Conservation (phyloP, 2,329 filamentous ascomycete species). For the Aspergillus arachidicola region DNA sequence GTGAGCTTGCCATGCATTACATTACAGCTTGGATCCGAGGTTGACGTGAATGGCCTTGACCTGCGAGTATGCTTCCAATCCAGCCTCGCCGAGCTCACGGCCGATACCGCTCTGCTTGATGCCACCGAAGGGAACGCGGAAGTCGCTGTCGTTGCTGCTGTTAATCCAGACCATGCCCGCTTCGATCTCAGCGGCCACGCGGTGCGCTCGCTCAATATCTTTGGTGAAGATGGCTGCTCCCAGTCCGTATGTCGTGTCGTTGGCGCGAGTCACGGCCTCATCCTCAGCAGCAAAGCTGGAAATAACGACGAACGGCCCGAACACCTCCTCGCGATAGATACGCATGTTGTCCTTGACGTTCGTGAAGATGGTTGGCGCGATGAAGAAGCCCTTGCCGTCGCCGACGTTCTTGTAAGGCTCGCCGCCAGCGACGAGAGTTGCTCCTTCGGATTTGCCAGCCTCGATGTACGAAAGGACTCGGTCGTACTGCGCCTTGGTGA, state of each 20-base stretch:
- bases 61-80: conserved; percentile 64
- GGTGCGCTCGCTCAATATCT: conserved; percentile 65
- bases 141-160: conserved; percentile 53
- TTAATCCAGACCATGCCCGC: conserved; percentile 74
- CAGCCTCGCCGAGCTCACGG: conserved; percentile 62
- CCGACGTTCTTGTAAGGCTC: conserved; percentile 57
- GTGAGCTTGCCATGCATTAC: conserved; percentile 2
- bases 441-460: conserved; percentile 69
- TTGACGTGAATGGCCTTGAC: conserved; percentile 56
- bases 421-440: conserved; percentile 66
- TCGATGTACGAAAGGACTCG: conserved; percentile 71
- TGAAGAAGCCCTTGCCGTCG: conserved; percentile 65
- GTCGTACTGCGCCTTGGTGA: conserved; percentile 41
- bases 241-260: conserved; percentile 52
- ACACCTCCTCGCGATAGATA: conserved; percentile 65
- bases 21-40: conserved; percentile 44
- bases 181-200: conserved; percentile 59
- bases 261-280: conserved; percentile 60
- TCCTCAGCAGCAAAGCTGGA: conserved; percentile 61
- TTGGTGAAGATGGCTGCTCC: conserved; percentile 44
- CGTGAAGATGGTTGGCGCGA: conserved; percentile 62
- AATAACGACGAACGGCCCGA: conserved; percentile 64
- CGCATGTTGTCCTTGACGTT: conserved; percentile 60
- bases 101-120: conserved; percentile 67
- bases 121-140: conserved; percentile 61